Evolutionary conservation across 495 filamentous ascomycete genomes (phyloP).

Genomic region (Lentithecium fluviatile): DNA sequence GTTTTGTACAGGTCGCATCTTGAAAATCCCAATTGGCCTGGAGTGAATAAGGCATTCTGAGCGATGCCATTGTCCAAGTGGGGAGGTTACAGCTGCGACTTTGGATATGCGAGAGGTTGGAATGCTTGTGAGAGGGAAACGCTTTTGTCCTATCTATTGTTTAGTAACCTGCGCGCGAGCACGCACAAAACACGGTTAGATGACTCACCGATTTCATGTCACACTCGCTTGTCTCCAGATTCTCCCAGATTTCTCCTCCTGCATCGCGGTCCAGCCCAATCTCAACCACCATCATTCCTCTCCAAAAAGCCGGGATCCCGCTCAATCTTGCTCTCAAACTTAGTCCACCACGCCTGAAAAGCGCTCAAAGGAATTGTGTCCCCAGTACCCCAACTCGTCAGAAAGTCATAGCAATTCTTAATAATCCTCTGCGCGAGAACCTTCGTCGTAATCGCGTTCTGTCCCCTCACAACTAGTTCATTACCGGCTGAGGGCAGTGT

Average conservation of each 20-base stretch:
- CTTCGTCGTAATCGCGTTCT: constrained; percentile 57
- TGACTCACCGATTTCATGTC: too few species aligned
- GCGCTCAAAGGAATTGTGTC: constrained; percentile 87
- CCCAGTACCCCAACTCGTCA: constrained; percentile 77
- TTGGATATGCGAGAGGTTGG: neutral
- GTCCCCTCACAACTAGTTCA: constrained; percentile 26
- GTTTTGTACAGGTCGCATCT: constrained; percentile 33
- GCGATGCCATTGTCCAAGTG: too few species aligned
- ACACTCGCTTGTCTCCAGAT: too few species aligned
- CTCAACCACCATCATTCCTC: constrained; percentile 62
- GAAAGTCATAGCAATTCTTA: constrained; percentile 94
- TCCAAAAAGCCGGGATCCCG: constrained; percentile 88
- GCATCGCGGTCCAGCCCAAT: too few species aligned
- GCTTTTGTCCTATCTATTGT: neutral
- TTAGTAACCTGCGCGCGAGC: neutral
- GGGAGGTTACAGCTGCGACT: neutral
- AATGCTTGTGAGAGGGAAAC: neutral
- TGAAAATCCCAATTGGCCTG: constrained; percentile 40
- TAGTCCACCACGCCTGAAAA: constrained; percentile 96
- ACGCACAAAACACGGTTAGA: too few species aligned
- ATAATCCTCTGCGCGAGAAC: constrained; percentile 89
- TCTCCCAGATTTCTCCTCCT: too few species aligned
- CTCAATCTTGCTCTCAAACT: constrained; percentile 88
- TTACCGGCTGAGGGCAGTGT: constrained; percentile 33
- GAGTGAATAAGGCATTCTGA: constrained; percentile 49